Percentiles rank a stretch among this genome's conserved stretches.
Evolutionary conservation across 306 rosid genomes (phyloP).

Genomic region (Psophocarpus tetragonolobus): DNA sequence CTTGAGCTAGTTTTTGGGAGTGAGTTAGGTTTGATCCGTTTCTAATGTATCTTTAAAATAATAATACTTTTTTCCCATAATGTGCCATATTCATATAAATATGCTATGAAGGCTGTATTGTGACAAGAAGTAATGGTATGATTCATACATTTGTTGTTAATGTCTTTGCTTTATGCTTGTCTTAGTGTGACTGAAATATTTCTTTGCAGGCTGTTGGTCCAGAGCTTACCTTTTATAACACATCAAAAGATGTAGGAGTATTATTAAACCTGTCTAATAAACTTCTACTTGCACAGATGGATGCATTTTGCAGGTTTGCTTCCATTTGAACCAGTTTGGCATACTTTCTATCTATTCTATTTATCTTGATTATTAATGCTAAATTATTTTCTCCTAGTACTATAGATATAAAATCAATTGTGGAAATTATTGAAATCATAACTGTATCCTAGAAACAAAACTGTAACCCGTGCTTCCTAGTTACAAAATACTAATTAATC

Average conservation of each 20-base stretch:
- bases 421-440: neutral
- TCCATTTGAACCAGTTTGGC: neutral
- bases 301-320: constrained; percentile 79
- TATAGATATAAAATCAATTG: neutral
- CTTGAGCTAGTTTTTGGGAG: neutral
- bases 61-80: neutral
- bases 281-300: constrained; percentile 87
- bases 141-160: neutral
- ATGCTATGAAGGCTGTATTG: neutral
- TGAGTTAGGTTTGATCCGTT: neutral
- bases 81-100: neutral
- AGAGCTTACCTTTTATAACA: constrained; percentile 85
- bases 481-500: no score
- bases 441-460: no score
- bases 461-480: no score
- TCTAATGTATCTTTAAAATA: neutral
- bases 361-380: neutral
- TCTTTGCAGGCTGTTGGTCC: constrained; percentile 83
- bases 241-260: constrained; percentile 73
- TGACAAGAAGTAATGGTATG: constrained; percentile 10
- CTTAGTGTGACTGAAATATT: constrained; percentile 31
- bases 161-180: neutral
- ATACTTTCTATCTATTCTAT: neutral
- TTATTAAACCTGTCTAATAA: constrained; percentile 66
- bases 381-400: neutral